phyloP scores from a whole-genome alignment of 139 green algal species.

The Diplosphaera chodatii region DNA sequence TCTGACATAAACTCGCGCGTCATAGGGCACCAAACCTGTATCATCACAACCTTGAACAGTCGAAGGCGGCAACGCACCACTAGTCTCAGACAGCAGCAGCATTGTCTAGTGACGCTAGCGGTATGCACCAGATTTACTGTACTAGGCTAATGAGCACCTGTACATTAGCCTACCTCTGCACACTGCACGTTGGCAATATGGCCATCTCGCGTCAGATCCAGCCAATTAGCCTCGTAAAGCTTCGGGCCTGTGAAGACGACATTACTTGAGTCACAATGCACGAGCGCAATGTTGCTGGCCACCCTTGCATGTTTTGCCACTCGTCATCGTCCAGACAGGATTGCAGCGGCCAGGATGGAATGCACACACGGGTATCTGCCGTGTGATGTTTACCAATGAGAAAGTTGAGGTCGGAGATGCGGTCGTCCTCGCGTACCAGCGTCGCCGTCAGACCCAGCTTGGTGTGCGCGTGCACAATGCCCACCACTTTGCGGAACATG shows the following conservation, averaged over 20 bases:
- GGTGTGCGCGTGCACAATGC: slow-evolving; percentile 90
- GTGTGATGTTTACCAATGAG: slow-evolving; percentile 92
- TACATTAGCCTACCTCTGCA: slow-evolving; percentile 49
- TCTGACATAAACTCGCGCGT: slow-evolving; percentile 72
- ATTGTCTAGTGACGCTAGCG: no score
- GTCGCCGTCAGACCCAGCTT: slow-evolving; percentile 98
- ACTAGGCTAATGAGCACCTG: no score
- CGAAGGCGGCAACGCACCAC: no score
- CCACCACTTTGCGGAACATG: slow-evolving; percentile 91
- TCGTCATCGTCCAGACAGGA: no score
- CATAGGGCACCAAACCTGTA: slow-evolving; percentile 97
- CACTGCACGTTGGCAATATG: slow-evolving; percentile 99
- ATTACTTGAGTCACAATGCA: neutral
- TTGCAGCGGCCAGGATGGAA: no score
- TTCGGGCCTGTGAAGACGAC: slow-evolving; percentile 64
- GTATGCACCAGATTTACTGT: no score
- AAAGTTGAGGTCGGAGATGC: slow-evolving; percentile 97
- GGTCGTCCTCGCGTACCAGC: slow-evolving; percentile 93
- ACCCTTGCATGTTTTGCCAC: no score
- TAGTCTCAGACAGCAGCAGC: no score
- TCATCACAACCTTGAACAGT: no score
- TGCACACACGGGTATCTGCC: no score
- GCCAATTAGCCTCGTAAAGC: slow-evolving; percentile 99
- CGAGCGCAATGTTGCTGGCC: no score
- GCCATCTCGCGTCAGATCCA: slow-evolving; percentile 90